Percentiles rank a stretch among this genome's conserved stretches.
phyloP scores from a whole-genome alignment of 441 rosid genomes.

The Viola pubescens region DNA sequence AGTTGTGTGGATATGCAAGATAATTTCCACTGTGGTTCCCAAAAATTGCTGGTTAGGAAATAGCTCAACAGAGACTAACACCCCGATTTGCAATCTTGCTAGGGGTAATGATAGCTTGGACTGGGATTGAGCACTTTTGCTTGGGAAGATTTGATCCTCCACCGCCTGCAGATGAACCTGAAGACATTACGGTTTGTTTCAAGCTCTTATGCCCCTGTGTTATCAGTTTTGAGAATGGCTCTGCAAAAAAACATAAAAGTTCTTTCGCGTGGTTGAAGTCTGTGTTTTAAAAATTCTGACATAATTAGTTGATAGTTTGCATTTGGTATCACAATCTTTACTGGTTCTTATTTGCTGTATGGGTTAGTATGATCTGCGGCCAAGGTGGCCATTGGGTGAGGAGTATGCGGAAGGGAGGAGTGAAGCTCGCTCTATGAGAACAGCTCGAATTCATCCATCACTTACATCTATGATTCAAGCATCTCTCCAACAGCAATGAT shows the following conservation, averaged over 20 bases:
- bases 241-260: too few relatives aligned
- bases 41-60: background rate
- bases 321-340: background rate
- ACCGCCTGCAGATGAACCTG: conserved; percentile 66
- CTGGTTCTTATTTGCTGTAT: conserved; percentile 10
- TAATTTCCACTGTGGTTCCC: background rate
- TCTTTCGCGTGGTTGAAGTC: background rate
- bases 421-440: conserved; percentile 72
- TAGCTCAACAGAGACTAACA: background rate
- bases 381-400: conserved; percentile 95
- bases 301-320: background rate
- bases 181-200: conserved; percentile 56
- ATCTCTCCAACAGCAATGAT: conserved; percentile 34
- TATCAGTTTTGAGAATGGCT: background rate
- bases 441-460: conserved; percentile 74
- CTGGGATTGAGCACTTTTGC: conserved; percentile 86
- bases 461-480: conserved; percentile 78
- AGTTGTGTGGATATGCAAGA: background rate
- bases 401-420: conserved; percentile 84
- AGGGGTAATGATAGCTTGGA: conserved; percentile 99
- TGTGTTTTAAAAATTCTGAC: background rate
- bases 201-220: background rate
- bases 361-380: conserved; percentile 73
- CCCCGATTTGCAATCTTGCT: conserved; percentile 17
- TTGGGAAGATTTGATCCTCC: conserved; percentile 91